Evolutionary conservation across 371 early-diverging fungal species (phyloP).

Genomic region (Syncephalastrum contaminatum): DNA sequence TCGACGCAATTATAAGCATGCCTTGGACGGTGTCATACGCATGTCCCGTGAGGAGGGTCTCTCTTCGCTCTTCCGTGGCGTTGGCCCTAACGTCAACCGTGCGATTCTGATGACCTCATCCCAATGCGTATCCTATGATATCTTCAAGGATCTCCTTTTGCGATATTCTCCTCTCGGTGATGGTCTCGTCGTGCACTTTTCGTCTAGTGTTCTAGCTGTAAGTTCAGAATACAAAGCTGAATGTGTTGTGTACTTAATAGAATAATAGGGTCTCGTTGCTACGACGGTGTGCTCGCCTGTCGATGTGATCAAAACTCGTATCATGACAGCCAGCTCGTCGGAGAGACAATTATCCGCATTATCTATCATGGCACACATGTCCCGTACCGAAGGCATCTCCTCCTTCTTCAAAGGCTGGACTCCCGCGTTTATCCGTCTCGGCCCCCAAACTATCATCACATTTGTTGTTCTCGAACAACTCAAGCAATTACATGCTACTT

Average conservation of each 20-base stretch:
- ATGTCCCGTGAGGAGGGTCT: slow-evolving; percentile 71
- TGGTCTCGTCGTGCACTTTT: slow-evolving; percentile 69
- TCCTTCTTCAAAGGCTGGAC: slow-evolving; percentile 79
- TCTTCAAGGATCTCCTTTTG: slow-evolving; percentile 65
- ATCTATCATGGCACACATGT: slow-evolving; percentile 56
- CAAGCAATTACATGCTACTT: slow-evolving; percentile 33
- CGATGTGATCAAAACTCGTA: slow-evolving; percentile 74
- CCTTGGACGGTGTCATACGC: slow-evolving; percentile 70
- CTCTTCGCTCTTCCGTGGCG: slow-evolving; percentile 64
- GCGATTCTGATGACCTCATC: slow-evolving; percentile 80
- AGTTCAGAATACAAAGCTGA: slow-evolving; percentile 15
- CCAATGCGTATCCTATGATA: slow-evolving; percentile 76
- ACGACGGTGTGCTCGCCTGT: slow-evolving; percentile 68
- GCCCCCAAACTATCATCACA: slow-evolving; percentile 70
- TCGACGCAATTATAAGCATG: slow-evolving; percentile 75
- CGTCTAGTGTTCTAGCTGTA: slow-evolving; percentile 75
- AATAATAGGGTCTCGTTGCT: slow-evolving; percentile 57
- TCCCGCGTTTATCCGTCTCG: slow-evolving; percentile 62
- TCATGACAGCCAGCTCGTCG: slow-evolving; percentile 55
- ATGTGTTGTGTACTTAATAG: not conserved
- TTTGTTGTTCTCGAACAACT: slow-evolving; percentile 69
- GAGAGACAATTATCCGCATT: slow-evolving; percentile 20
- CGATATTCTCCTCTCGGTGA: slow-evolving; percentile 60
- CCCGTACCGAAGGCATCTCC: slow-evolving; percentile 54
- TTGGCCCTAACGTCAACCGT: slow-evolving; percentile 74